Evolutionary conservation across 495 filamentous ascomycete species (phyloP).

Genomic region (Penicillium roqueforti): DNA sequence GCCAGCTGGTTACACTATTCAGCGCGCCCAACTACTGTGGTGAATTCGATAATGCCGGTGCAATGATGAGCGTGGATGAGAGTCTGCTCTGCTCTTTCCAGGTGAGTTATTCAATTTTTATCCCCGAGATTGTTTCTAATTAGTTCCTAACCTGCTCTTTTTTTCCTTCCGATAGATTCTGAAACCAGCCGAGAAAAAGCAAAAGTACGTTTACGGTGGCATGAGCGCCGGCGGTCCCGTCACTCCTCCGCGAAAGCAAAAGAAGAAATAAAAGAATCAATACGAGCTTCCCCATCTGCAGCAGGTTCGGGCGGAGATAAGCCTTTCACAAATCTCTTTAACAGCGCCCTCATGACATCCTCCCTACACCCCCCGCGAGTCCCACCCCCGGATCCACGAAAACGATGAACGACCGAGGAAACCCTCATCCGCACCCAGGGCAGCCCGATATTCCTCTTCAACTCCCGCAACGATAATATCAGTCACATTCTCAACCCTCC

Average conservation of each 20-base stretch:
- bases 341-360: constrained; percentile 23
- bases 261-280: constrained; percentile 73
- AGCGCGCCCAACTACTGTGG: constrained; percentile 99
- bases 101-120: constrained; percentile 45
- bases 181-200: constrained; percentile 99
- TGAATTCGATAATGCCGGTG: constrained; percentile 98
- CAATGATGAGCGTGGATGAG: constrained; percentile 99
- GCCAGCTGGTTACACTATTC: constrained; percentile 95
- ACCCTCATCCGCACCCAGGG: constrained; percentile 19
- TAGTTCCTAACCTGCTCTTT: constrained; percentile 9
- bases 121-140: not conserved
- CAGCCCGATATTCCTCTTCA: constrained; percentile 13
- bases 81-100: constrained; percentile 98
- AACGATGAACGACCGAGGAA: constrained; percentile 33
- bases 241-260: constrained; percentile 88
- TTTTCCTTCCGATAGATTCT: constrained; percentile 62
- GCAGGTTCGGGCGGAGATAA: constrained; percentile 97
- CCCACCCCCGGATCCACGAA: constrained; percentile 24
- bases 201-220: constrained; percentile 97
- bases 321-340: constrained; percentile 26
- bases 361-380: constrained; percentile 22
- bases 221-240: constrained; percentile 80
- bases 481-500: constrained; percentile 7
- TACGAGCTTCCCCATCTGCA: constrained; percentile 79
- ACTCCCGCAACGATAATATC: constrained; percentile 15